phyloP scores from a whole-genome alignment of 208 protist genomes.

The Acanthamoeba royreba region DNA sequence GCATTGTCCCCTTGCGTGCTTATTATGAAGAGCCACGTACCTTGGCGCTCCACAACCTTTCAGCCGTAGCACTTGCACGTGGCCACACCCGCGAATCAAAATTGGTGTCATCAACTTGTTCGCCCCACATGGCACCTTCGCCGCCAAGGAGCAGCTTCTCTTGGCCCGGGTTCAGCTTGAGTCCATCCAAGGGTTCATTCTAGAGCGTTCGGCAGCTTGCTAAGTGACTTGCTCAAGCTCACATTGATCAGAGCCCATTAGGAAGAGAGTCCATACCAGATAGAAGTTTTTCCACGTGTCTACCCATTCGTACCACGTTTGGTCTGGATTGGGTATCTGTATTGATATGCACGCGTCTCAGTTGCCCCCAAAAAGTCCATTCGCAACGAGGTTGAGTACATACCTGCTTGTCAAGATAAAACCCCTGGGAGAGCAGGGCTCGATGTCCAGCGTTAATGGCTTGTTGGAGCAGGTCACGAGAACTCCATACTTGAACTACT shows the following conservation, averaged over 20 bases:
- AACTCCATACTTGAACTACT: constrained; percentile 57
- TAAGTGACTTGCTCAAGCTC: no score
- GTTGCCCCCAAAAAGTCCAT: no score
- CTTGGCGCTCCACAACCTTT: constrained; percentile 55
- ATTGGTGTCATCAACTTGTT: constrained; percentile 58
- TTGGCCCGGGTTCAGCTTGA: neutral
- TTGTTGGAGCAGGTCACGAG: neutral
- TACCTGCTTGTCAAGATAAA: constrained; percentile 55
- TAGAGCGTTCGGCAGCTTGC: no score
- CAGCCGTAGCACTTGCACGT: constrained; percentile 52
- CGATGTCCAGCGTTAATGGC: neutral
- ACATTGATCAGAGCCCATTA: no score
- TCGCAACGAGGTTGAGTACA: no score
- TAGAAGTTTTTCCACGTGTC: constrained; percentile 71
- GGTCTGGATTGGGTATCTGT: constrained; percentile 27
- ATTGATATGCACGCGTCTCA: no score
- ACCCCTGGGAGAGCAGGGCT: constrained; percentile 24
- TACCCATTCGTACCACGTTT: constrained; percentile 24
- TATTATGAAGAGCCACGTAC: no score
- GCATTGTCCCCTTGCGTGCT: no score
- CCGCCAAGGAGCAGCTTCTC: constrained; percentile 55
- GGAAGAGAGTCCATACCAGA: neutral
- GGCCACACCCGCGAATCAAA: constrained; percentile 60
- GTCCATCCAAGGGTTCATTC: constrained; percentile 43
- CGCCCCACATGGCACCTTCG: constrained; percentile 67